Conservation (phyloP, 1,139 yeast species). For the Candida sanyaensis region DNA sequence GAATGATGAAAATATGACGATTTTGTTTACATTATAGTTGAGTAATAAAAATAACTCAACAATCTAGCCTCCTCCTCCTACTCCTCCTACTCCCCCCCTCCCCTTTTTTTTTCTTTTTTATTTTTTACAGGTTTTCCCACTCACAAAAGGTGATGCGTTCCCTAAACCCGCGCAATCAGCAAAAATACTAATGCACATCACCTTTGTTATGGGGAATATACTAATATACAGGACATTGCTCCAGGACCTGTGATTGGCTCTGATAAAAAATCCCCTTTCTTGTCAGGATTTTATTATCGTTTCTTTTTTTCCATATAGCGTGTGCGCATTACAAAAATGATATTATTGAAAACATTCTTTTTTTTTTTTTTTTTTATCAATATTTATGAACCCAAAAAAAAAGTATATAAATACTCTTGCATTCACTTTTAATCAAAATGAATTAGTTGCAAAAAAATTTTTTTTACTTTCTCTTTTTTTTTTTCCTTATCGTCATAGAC, state of each 20-base stretch:
- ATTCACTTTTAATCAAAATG: not conserved
- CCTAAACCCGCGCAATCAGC: not conserved
- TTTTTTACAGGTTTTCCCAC: not conserved
- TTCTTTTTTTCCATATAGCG: not conserved
- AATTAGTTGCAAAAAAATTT: not conserved
- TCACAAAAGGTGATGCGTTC: not conserved
- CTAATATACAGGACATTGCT: conserved; percentile 3
- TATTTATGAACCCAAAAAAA: not conserved
- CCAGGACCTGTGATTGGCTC: conserved; percentile 8
- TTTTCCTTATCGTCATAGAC: conserved; percentile 3
- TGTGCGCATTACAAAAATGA: conserved; percentile 4
- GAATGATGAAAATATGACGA: too few species aligned
- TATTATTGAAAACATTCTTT: not conserved
- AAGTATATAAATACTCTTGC: not conserved
- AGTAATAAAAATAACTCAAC: too few species aligned
- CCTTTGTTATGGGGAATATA: not conserved
- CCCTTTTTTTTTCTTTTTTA: not conserved
- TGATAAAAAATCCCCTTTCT: conserved; percentile 4
- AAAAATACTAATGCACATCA: not conserved
- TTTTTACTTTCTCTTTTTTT: too few species aligned
- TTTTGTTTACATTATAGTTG: too few species aligned
- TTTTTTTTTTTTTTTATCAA: not conserved
- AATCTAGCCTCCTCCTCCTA: too few species aligned
- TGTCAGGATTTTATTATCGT: conserved; percentile 2
- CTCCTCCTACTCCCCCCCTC: too few species aligned